Conservation (phyloP, 352 stramenopile species). For the Globisporangium cylindrosporum region DNA sequence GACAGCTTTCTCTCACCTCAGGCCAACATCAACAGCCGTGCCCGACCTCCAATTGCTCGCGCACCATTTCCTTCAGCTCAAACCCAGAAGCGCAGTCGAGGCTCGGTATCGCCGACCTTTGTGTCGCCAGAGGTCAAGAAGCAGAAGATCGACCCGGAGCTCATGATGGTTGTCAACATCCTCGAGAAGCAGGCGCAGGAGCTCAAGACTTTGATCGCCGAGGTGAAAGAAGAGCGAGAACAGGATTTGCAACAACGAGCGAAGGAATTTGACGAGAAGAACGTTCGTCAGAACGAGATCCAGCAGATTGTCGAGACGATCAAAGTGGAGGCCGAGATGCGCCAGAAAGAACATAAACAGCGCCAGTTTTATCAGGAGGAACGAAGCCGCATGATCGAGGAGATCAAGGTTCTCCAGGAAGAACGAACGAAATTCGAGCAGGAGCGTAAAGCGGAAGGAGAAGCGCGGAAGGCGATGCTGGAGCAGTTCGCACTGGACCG, state of each 20-base stretch:
- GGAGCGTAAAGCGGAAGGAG: not conserved
- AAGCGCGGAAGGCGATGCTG: not conserved
- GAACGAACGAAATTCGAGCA: not conserved
- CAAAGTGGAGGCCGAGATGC: not conserved
- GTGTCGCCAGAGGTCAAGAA: not conserved
- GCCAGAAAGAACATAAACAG: slow-evolving; percentile 4
- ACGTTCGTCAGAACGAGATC: not conserved
- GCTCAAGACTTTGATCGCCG: slow-evolving; percentile 7
- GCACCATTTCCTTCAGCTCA: not conserved
- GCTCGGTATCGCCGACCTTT: not conserved
- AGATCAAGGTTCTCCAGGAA: not conserved
- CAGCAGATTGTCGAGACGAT: slow-evolving; percentile 11
- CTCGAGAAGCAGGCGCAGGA: slow-evolving; percentile 16
- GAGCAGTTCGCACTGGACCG: slow-evolving; percentile 10
- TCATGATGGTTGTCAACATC: slow-evolving; percentile 11
- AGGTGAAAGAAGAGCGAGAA: slow-evolving; percentile 2
- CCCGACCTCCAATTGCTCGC: not conserved
- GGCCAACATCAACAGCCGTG: not conserved
- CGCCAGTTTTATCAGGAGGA: not conserved
- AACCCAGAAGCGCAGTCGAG: slow-evolving; percentile 2
- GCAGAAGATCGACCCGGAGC: slow-evolving; percentile 8
- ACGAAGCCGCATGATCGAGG: not conserved
- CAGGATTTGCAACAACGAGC: not conserved
- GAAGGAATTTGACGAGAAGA: not conserved
- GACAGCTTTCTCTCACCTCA: not conserved